Evolutionary conservation across 2,329 filamentous ascomycete species (phyloP), one percentile per base, ranked within the genome.

Genomic region (Endothia cerciana): DNA sequence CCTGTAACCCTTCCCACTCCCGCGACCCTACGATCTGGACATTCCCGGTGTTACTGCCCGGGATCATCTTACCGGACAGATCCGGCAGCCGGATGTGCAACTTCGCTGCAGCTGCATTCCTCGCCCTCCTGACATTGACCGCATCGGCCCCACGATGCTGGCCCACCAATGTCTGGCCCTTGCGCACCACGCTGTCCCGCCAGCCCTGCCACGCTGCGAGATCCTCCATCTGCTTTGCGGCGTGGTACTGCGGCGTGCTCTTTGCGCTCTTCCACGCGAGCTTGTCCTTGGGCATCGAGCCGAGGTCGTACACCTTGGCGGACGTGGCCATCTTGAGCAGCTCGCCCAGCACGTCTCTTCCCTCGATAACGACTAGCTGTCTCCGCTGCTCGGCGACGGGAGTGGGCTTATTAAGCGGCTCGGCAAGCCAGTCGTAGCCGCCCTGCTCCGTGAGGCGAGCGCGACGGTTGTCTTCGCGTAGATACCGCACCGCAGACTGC

Each of bases 391-490:
- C 80, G 10, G 81, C 77, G 4, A 81, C 74, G n/a, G 70, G 76
- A n/a, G 70, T 65, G 25, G 80, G 74, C 70, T 81, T 80, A 70
- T 74, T 79, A 36, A 92, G 81, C 19, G 89, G 89, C 75, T 88
- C 84, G 3, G 85, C 80, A 3, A 90, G 79, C 89, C 90, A 92
- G 67, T 86, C 85, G 72, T 86, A 77, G 65, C 77, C 78, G 49
- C 80, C 76, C 72, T 87, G 82, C 73, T 89, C 86, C 19, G 78
- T 81, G 59, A 86, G 76, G 22, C 89, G 83, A 0, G 88, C 85
- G 3, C 87, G 85, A 51, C 83, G 81, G 75, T 87, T 91, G 72
- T 92, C 89, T 70, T 90, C 86, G 33, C 89, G 83, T 38, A 93
- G 81, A 75, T 88, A 91, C 13, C 88, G 83, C 56, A 92, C 86